phyloP scores from a whole-genome alignment of 768 basidiomycete genomes.

The Suillus occidentalis region DNA sequence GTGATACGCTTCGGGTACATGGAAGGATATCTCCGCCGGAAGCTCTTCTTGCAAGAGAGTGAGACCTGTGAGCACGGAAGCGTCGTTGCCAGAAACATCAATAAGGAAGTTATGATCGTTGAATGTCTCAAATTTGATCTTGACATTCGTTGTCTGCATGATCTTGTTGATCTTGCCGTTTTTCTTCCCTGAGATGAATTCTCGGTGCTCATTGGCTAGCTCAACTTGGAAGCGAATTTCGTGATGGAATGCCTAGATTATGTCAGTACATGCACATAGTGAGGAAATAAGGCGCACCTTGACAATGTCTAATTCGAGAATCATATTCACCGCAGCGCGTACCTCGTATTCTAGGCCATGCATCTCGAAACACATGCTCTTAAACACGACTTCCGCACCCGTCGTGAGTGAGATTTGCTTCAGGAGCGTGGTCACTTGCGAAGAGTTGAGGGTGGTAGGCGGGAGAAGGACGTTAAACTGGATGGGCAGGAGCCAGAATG shows the following conservation, averaged over 20 bases:
- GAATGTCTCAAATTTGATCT: slow-evolving; percentile 99
- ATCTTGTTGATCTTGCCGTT: slow-evolving; percentile 99
- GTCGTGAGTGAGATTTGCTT: slow-evolving; percentile 85
- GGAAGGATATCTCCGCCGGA: slow-evolving; percentile 98
- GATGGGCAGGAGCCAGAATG: slow-evolving; percentile 92
- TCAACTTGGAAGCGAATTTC: slow-evolving; percentile 99
- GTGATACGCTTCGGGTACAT: slow-evolving; percentile 97
- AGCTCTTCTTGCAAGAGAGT: slow-evolving; percentile 93
- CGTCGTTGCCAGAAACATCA: slow-evolving; percentile 84
- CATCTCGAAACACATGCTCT: slow-evolving; percentile 96
- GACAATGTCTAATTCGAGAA: slow-evolving; percentile 88
- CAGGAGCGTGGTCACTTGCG: slow-evolving; percentile 80
- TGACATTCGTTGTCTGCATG: slow-evolving; percentile 95
- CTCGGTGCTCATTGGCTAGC: slow-evolving; percentile 94
- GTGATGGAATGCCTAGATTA: slow-evolving; percentile 80
- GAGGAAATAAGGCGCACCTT: slow-evolving; percentile 51
- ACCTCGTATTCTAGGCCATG: slow-evolving; percentile 94
- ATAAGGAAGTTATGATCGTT: slow-evolving; percentile 95
- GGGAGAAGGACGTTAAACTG: slow-evolving; percentile 92
- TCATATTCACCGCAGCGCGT: slow-evolving; percentile 77
- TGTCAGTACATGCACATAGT: slow-evolving; percentile 1
- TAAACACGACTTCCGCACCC: slow-evolving; percentile 94
- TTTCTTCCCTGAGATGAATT: slow-evolving; percentile 99
- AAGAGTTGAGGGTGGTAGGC: slow-evolving; percentile 74
- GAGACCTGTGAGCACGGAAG: slow-evolving; percentile 83